A percentile compares a stretch with the other conserved stretches of the same genome.
phyloP scores from a whole-genome alignment of 495 filamentous ascomycete genomes.

The Penicillium cinerascens region DNA sequence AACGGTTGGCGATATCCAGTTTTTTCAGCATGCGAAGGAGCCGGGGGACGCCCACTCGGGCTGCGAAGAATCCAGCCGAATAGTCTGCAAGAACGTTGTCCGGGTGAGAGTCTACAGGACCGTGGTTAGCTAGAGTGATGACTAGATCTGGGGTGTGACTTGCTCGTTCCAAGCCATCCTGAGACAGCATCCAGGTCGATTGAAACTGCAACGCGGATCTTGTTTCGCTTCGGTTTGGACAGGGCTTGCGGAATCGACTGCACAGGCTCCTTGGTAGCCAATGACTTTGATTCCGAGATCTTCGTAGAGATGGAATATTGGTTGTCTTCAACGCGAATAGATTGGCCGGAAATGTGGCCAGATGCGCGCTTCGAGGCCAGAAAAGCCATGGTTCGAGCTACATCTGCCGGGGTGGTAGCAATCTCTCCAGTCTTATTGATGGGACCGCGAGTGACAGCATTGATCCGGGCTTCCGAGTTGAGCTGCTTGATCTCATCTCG shows the following conservation, averaged over 20 bases:
- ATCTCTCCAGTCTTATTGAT: slow-evolving; percentile 18
- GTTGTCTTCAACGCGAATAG: slow-evolving; percentile 47
- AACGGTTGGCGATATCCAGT: slow-evolving; percentile 46
- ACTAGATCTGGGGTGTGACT: neutral
- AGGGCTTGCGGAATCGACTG: slow-evolving; percentile 24
- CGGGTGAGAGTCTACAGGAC: slow-evolving; percentile 7
- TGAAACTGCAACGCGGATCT: slow-evolving; percentile 51
- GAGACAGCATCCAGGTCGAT: slow-evolving; percentile 61
- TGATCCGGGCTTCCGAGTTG: slow-evolving; percentile 51
- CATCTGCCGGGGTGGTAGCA: slow-evolving; percentile 47
- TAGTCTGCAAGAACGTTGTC: slow-evolving; percentile 50
- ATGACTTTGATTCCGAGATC: neutral
- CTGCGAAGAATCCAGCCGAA: slow-evolving; percentile 56
- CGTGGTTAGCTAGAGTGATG: neutral
- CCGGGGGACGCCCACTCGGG: slow-evolving; percentile 56
- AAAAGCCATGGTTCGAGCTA: slow-evolving; percentile 51
- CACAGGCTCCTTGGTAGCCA: neutral
- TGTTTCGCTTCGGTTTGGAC: slow-evolving; percentile 29
- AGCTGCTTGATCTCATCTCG: slow-evolving; percentile 43
- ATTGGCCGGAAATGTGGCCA: slow-evolving; percentile 55
- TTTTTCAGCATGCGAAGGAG: slow-evolving; percentile 56
- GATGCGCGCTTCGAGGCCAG: slow-evolving; percentile 50
- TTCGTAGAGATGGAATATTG: slow-evolving; percentile 33
- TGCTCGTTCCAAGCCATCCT: slow-evolving; percentile 57
- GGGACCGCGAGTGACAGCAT: slow-evolving; percentile 48